Conservation (phyloP, 2,329 filamentous ascomycete species). For the Exophiala sideris region DNA sequence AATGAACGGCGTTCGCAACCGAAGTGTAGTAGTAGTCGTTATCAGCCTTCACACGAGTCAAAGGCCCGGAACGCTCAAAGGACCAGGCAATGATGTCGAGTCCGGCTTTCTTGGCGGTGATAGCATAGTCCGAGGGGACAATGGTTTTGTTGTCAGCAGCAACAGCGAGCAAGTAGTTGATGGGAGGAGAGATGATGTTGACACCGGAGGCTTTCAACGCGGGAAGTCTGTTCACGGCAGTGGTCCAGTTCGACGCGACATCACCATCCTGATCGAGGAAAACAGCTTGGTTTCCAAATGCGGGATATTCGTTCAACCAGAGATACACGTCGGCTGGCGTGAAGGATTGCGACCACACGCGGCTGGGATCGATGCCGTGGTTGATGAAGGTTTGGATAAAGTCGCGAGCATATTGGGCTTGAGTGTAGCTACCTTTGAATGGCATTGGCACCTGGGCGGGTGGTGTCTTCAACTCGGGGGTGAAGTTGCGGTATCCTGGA, state of each 20-base stretch:
- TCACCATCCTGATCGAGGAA: conserved; percentile 64
- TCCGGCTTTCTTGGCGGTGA: conserved; percentile 57
- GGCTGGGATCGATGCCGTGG: conserved; percentile 50
- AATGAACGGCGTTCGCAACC: conserved; percentile 53
- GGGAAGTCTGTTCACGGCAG: conserved; percentile 57
- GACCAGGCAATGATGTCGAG: conserved; percentile 67
- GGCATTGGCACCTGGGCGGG: conserved; percentile 63
- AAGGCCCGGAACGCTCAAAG: conserved; percentile 62
- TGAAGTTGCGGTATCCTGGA: conserved; percentile 56
- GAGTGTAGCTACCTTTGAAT: conserved; percentile 60
- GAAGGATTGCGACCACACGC: conserved; percentile 65
- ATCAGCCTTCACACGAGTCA: conserved; percentile 49
- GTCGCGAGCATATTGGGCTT: conserved; percentile 62
- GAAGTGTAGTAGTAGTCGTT: conserved; percentile 52
- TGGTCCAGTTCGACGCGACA: conserved; percentile 48
- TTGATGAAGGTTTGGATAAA: conserved; percentile 59
- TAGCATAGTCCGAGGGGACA: conserved; percentile 62
- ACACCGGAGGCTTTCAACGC: conserved; percentile 57
- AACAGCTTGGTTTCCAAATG: conserved; percentile 60
- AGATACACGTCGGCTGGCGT: conserved; percentile 62
- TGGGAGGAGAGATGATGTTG: conserved; percentile 60
- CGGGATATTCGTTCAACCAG: conserved; percentile 62
- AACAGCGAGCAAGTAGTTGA: conserved; percentile 59
- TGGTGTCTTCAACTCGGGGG: conserved; percentile 65
- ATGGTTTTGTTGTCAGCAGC: conserved; percentile 49